These are phyloP conservation scores for Amphirosellinia nigrospora DNA, from an alignment of 495 filamentous ascomycete species.

Conservation along the genomic window DNA sequence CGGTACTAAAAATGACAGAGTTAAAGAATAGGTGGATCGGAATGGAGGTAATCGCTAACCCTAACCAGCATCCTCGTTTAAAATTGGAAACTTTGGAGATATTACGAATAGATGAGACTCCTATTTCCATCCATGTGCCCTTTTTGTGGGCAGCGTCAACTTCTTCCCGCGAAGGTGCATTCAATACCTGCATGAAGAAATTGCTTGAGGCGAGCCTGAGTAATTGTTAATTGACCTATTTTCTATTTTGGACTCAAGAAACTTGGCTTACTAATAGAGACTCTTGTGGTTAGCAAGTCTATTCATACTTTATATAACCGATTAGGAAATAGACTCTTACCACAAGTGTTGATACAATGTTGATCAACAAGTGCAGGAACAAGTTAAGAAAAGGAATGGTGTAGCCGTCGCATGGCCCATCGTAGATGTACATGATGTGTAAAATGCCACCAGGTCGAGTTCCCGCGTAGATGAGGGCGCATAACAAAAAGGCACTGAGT, in stretches of 20 bases:
- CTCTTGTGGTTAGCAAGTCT: too few species aligned
- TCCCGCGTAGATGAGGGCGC: too few species aligned
- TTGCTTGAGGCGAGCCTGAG: slow-evolving; percentile 36
- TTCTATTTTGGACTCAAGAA: background rate
- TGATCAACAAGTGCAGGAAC: background rate
- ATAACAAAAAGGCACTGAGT: too few species aligned
- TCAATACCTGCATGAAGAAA: slow-evolving; percentile 51
- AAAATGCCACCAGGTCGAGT: too few species aligned
- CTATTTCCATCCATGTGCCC: slow-evolving; percentile 48
- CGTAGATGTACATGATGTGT: too few species aligned
- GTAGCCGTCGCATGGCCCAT: background rate
- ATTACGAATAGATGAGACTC: slow-evolving; percentile 49
- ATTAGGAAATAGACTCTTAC: too few species aligned
- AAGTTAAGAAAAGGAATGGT: background rate
- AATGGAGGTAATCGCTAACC: slow-evolving; percentile 35
- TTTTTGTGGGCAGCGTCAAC: slow-evolving; percentile 45
- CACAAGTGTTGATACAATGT: background rate
- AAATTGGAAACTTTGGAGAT: slow-evolving; percentile 32
- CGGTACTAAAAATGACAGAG: slow-evolving; percentile 29
- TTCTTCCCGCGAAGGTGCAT: slow-evolving; percentile 47
- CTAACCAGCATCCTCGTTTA: slow-evolving; percentile 35
- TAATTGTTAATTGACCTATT: background rate
- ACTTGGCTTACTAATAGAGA: background rate
- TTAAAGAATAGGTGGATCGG: slow-evolving; percentile 42
- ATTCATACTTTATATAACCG: too few species aligned